These are phyloP conservation scores for Carex myosuroides DNA, from an alignment of 176 grass and related monocot genomes.

Conservation along the genomic window DNA sequence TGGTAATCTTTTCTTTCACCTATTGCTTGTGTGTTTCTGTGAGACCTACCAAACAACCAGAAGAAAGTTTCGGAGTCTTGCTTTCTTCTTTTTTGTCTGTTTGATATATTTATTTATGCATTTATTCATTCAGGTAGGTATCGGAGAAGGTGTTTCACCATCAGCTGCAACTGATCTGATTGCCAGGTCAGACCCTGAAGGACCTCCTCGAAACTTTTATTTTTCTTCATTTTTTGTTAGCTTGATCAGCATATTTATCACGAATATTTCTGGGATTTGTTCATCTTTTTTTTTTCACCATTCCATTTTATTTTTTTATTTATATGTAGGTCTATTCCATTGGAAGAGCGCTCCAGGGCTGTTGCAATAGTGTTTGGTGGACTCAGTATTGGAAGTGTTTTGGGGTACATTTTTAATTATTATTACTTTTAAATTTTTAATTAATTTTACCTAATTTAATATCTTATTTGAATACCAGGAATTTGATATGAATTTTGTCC, in stretches of 20 bases:
- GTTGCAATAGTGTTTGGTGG: slow-evolving; percentile 98
- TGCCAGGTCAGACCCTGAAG: slow-evolving; percentile 40
- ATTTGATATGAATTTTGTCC: background rate
- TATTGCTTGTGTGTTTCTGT: background rate
- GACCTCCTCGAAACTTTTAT: background rate
- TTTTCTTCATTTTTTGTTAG: slow-evolving; percentile 15
- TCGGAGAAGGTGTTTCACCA: slow-evolving; percentile 99
- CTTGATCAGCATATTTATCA: background rate
- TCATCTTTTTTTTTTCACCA: background rate
- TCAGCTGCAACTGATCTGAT: slow-evolving; percentile 98
- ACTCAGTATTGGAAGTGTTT: slow-evolving; percentile 80
- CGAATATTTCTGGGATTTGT: background rate
- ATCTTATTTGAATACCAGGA: background rate
- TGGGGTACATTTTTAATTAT: slow-evolving; percentile 63
- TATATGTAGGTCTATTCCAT: slow-evolving; percentile 70
- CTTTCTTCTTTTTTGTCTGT: slow-evolving; percentile 13
- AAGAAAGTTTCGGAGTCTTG: background rate
- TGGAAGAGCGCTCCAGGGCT: slow-evolving; percentile 86
- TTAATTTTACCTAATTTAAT: slow-evolving; percentile 5
- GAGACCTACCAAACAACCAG: background rate
- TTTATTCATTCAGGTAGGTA: slow-evolving; percentile 62
- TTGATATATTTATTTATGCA: slow-evolving; percentile 21
- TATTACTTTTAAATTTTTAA: background rate
- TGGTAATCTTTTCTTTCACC: slow-evolving; percentile 55
- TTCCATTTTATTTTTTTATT: slow-evolving; percentile 12